Evolutionary conservation across 257 asterid genomes (phyloP).

Genomic region (Capsicum chinense): DNA sequence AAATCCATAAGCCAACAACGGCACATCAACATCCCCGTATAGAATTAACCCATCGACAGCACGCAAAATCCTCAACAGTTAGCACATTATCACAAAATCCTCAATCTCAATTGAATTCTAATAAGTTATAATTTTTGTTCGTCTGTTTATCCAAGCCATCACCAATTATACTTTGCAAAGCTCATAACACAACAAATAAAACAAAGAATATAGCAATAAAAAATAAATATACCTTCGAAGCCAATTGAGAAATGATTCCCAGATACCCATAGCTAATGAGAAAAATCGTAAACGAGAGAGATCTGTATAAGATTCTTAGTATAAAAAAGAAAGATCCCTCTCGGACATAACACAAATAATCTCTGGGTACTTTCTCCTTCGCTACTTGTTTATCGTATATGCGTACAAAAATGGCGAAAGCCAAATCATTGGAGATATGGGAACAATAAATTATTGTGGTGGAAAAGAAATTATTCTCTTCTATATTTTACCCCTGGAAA

Average conservation of each 20-base stretch:
- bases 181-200: background rate
- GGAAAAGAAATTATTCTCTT: background rate
- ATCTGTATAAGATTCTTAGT: constrained; percentile 24
- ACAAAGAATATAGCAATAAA: background rate
- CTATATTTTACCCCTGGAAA: background rate
- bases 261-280: constrained; percentile 75
- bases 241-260: constrained; percentile 99
- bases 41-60: background rate
- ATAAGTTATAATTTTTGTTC: background rate
- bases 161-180: background rate
- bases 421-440: background rate
- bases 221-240: constrained; percentile 68
- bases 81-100: too few relatives aligned
- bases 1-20: background rate
- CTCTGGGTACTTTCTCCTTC: background rate
- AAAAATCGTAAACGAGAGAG: constrained; percentile 51
- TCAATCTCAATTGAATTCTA: background rate
- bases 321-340: constrained; percentile 31
- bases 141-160: background rate
- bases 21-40: background rate
- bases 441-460: background rate
- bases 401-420: background rate
- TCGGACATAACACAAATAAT: constrained; percentile 18
- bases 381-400: background rate
- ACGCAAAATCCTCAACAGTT: background rate